Base-by-base conservation (phyloP, 768 basidiomycete genomes). In the Scleroderma bovista region DNA sequence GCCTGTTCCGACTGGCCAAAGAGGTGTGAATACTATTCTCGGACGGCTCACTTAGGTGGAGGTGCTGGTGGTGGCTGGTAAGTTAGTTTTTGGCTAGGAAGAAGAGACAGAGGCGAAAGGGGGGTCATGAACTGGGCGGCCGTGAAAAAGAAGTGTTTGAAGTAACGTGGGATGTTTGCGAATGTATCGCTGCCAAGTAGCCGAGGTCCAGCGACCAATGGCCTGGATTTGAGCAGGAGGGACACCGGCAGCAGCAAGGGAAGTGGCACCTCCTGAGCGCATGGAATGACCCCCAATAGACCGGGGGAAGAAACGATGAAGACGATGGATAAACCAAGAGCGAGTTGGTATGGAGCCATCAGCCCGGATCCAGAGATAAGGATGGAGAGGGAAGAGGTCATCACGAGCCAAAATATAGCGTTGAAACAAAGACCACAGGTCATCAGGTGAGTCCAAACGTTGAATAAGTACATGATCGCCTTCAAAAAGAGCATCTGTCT, bases 251-350 rank as follows among this genome's bases (percentile, higher is more conserved):
- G n/a, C n/a, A n/a, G 60, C 60, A 2, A 62, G 40, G 37, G 45
- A 17, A 3, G 60, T 62, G 13, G 58, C 60, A 5, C 58, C 58
- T 6, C 60, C 60, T 9, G 60, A 29, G 2, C 51, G 60, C 47
- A 74, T 42, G 2, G 69, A 74, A 36, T 74, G 70, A 3, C 72
- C 73, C 0, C 56, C 56, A n/a, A 66, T 50, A 32, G 48, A 29
- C 7, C 15, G 32, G 0, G 60, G 57, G 36, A 72, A 68, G 31
- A 60, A 49, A 1, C 11, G 6, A 2, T 50, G 57, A 0, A 76
- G 50, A 2, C 65, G 57, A 0, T 12, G 7, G 2, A 66, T 56
- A 54, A 74, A 74, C 68, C 72, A 77, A 0, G 45, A 23, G 0
- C 65, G 56, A 0, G 62, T 69, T 0, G 74, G 75, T 0, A 71